Percentiles rank a stretch among this genome's conserved stretches.
Conservation (phyloP, 2,329 filamentous ascomycete genomes). For the Penicillium sp. region DNA sequence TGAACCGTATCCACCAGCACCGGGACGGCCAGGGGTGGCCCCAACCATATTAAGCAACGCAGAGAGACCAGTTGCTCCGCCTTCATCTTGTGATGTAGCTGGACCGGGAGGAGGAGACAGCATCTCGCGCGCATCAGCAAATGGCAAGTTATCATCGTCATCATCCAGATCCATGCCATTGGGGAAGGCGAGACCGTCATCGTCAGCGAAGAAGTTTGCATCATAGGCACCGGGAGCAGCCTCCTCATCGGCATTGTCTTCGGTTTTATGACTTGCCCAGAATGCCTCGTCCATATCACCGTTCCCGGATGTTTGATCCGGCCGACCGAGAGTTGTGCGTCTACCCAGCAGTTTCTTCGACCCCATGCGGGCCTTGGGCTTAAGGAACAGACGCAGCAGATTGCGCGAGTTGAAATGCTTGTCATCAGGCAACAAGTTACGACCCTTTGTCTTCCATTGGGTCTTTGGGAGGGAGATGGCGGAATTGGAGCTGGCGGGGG, state of each 20-base stretch:
- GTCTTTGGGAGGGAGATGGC: constrained; percentile 83
- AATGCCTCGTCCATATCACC: constrained; percentile 92
- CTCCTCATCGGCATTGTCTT: constrained; percentile 57
- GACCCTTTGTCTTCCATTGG: constrained; percentile 89
- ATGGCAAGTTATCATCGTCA: constrained; percentile 45
- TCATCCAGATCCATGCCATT: constrained; percentile 46
- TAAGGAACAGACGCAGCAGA: constrained; percentile 82
- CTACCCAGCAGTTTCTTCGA: constrained; percentile 55
- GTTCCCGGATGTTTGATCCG: constrained; percentile 54
- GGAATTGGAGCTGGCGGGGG: constrained; percentile 70
- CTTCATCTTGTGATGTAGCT: constrained; percentile 31
- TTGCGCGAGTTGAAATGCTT: constrained; percentile 97
- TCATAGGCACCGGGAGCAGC: constrained; percentile 75
- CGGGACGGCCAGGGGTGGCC: constrained; percentile 35
- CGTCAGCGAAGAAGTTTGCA: constrained; percentile 88
- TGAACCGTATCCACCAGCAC: constrained; percentile 54
- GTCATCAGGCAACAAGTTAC: constrained; percentile 91
- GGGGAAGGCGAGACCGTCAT: constrained; percentile 51
- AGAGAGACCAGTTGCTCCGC: constrained; percentile 35
- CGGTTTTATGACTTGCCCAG: constrained; percentile 65
- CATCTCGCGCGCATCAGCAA: constrained; percentile 48
- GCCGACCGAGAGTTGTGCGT: constrained; percentile 34
- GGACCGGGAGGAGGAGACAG: constrained; percentile 39
- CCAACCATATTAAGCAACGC: constrained; percentile 39
- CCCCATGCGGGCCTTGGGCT: constrained; percentile 81